Percentiles rank a stretch among this genome's conserved stretches.
phyloP scores from a whole-genome alignment of 2,329 filamentous ascomycete genomes.

The Xylaria sp. region DNA sequence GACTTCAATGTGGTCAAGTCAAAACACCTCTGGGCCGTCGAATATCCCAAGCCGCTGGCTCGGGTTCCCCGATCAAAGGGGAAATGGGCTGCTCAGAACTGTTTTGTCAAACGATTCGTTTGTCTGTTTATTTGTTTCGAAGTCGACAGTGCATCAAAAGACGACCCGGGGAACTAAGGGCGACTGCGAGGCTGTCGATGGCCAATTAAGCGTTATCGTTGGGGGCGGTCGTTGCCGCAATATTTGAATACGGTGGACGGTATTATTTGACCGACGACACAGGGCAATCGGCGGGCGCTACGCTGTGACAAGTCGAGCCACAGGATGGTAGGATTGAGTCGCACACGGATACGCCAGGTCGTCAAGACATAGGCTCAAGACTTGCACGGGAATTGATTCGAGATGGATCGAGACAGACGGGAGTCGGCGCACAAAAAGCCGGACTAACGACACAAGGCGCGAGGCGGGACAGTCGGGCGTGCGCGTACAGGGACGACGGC shows the following conservation, averaged over 20 bases:
- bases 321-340: conserved; percentile 16
- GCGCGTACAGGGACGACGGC: not conserved
- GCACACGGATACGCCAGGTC: conserved; percentile 18
- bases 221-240: no score
- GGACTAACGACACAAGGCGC: conserved; percentile 19
- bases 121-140: not conserved
- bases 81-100: conserved; percentile 10
- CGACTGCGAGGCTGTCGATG: not conserved
- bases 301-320: conserved; percentile 16
- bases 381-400: conserved; percentile 28
- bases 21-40: conserved; percentile 17
- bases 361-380: conserved; percentile 22
- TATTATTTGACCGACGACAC: conserved; percentile 9
- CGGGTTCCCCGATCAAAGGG: conserved; percentile 19
- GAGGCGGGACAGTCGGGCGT: conserved; percentile 9
- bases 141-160: not conserved
- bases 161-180: not conserved
- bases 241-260: no score
- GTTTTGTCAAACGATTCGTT: conserved; percentile 13
- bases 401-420: conserved; percentile 11
- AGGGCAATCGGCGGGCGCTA: conserved; percentile 16
- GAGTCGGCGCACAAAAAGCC: conserved; percentile 20
- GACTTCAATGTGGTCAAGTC: conserved; percentile 25
- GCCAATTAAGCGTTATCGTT: no score
- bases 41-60: conserved; percentile 18